A percentile compares a stretch with the other conserved stretches of the same genome.
phyloP scores from a whole-genome alignment of 2,329 filamentous ascomycete genomes.

The Xenosphaeropsis pyriputrescens region DNA sequence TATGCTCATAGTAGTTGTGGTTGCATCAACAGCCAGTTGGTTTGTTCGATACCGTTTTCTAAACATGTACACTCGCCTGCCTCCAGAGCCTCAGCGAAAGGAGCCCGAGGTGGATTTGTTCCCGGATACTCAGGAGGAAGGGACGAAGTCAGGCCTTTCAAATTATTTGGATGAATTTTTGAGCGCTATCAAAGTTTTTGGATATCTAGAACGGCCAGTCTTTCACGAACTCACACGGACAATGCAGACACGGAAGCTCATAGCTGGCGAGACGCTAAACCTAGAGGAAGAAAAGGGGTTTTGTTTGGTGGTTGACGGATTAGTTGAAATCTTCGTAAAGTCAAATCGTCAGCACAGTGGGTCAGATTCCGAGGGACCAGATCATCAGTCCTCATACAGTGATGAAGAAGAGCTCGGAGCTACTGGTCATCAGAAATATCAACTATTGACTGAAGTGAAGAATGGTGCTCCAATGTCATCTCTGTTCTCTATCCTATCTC shows the following conservation, averaged over 20 bases:
- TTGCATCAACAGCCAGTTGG: constrained; percentile 83
- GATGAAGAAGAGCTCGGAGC: constrained; percentile 52
- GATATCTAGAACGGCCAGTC: constrained; percentile 87
- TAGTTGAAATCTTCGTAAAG: constrained; percentile 97
- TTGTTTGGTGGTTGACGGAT: constrained; percentile 88
- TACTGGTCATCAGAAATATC: constrained; percentile 69
- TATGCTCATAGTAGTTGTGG: constrained; percentile 59
- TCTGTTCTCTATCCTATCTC: constrained; percentile 86
- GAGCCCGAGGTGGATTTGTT: constrained; percentile 93
- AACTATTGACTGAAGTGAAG: constrained; percentile 89
- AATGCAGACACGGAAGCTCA: constrained; percentile 95
- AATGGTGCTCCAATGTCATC: constrained; percentile 98
- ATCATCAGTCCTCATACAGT: constrained; percentile 35
- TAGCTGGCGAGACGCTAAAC: constrained; percentile 88
- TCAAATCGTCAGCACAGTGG: constrained; percentile 44
- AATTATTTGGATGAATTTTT: constrained; percentile 97
- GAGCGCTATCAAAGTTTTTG: constrained; percentile 97
- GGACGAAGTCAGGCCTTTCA: constrained; percentile 78
- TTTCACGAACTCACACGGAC: constrained; percentile 95
- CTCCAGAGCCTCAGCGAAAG: constrained; percentile 88
- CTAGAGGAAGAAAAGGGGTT: constrained; percentile 97
- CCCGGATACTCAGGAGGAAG: constrained; percentile 80
- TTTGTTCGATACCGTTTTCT: constrained; percentile 89
- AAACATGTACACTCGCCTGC: constrained; percentile 91
- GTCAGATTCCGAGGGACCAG: constrained; percentile 21